Conservation (phyloP, 2,329 filamentous ascomycete species). For the Fonsecaea pedrosoi region DNA sequence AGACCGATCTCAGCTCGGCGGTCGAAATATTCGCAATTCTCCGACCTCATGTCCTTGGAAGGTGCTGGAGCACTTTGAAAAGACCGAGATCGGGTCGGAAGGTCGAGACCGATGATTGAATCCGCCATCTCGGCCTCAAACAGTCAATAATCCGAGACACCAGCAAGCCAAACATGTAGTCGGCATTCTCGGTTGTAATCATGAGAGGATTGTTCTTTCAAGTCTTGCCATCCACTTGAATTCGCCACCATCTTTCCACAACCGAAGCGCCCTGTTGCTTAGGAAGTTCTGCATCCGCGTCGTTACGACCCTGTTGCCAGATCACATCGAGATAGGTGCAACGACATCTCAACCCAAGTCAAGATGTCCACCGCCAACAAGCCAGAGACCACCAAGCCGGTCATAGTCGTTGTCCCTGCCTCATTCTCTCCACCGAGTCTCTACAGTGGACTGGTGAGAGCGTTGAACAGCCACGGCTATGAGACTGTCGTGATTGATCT, state of each 20-base stretch:
- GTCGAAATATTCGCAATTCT: background rate
- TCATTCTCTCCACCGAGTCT: background rate
- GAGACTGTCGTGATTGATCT: background rate
- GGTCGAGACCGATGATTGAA: background rate
- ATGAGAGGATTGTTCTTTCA: background rate
- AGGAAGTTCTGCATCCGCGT: background rate
- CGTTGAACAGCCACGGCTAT: background rate
- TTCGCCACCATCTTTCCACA: background rate
- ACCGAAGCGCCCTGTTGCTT: background rate
- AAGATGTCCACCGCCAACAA: background rate
- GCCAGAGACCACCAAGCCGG: constrained; percentile 61
- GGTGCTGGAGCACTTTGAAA: background rate
- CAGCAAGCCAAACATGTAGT: too few species aligned
- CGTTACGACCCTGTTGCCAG: background rate
- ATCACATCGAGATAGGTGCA: background rate
- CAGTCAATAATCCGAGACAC: background rate
- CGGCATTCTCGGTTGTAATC: too few species aligned
- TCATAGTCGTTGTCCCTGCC: constrained; percentile 1
- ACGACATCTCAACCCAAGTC: background rate
- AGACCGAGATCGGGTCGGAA: background rate
- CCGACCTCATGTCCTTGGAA: background rate
- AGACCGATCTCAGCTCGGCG: background rate
- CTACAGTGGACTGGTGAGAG: background rate
- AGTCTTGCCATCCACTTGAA: background rate
- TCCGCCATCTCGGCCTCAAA: background rate